Conservation (phyloP, 306 rosid genomes). For the Vigna nakashimae region DNA sequence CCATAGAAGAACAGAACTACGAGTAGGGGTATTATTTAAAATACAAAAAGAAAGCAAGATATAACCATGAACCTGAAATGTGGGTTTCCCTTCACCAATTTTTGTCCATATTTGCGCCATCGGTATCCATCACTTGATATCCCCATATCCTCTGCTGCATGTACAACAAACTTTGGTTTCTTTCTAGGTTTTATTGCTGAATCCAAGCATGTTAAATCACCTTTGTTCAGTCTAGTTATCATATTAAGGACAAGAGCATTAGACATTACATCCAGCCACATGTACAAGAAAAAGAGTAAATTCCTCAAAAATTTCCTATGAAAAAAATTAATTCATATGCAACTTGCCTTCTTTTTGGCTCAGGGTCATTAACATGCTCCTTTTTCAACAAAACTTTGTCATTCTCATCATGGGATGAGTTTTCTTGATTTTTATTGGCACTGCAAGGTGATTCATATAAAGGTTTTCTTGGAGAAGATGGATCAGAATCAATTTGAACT, state of each 20-base stretch:
- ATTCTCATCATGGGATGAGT: conserved; percentile 50
- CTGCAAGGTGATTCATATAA: conserved; percentile 46
- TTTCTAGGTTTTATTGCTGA: conserved; percentile 66
- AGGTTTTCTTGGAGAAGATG: conserved; percentile 59
- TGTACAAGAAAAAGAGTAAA: conserved; percentile 14
- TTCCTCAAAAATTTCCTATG: neutral
- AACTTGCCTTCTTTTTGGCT: conserved; percentile 75
- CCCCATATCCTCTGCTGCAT: conserved; percentile 81
- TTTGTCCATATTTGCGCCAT: conserved; percentile 94
- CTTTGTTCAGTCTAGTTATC: conserved; percentile 67
- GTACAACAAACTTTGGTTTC: conserved; percentile 83
- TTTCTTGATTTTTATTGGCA: conserved; percentile 59
- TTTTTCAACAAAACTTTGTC: conserved; percentile 57
- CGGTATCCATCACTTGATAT: conserved; percentile 89
- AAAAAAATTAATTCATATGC: conserved; percentile 29
- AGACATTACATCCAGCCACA: conserved; percentile 23
- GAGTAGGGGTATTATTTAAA: neutral
- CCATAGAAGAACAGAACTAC: neutral
- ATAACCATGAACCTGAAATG: conserved; percentile 70
- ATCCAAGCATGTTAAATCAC: conserved; percentile 51
- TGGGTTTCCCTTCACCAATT: conserved; percentile 90
- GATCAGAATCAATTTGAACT: conserved; percentile 53
- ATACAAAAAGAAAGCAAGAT: conserved; percentile 5
- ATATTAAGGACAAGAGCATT: conserved; percentile 38
- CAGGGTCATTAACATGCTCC: conserved; percentile 58